Evolutionary conservation across 805 yeast genomes (phyloP), one percentile per base, ranked within the genome.

Genomic region (Metschnikowia arizonensis): DNA sequence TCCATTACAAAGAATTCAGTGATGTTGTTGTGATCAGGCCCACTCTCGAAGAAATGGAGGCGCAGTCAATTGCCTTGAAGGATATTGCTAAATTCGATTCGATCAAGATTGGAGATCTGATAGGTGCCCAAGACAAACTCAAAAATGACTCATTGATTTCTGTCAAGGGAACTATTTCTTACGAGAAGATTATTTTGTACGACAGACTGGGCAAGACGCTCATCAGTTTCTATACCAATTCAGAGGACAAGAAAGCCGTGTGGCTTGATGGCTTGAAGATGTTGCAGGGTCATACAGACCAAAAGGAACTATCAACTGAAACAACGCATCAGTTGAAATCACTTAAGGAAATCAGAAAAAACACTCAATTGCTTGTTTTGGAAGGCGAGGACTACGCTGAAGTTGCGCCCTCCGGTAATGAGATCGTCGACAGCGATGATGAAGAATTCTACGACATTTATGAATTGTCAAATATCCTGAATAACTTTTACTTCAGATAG

Each of bases 251-350:
- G 40, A 79, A 83, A 34, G 78, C 77, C 44, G 77, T 82, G 6
- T 88, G 95, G 95, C 66, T 83, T 29, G 95, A 88, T 63, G 96
- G 95, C 0, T 61, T 87, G 44, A 79, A 78, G 47, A 54, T 71
- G 72, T 66, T 70, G 52, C 65, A 63, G 49, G 72, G 70, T 4
- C 53, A 58, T 50, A 59, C 54, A 2, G 59, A 59, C 17, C 58
- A 60, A 1, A 66, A 65, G 14, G 62, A 64, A 29, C 60, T 70
- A 26, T 68, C 73, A 0, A 50, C 45, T 8, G 73, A 69, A 26
- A 69, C 76, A 6, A 61, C 63, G 15, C 57, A 57, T 23, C 75
- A 71, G 49, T 53, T 69, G 30, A 56, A 60, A 23, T 50, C 59
- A 12, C 61, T 71, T 52, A 54, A 62, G 17, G 72, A 63, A 14